Conservation (phyloP, 768 basidiomycete genomes). For the Lactarius sp. region DNA sequence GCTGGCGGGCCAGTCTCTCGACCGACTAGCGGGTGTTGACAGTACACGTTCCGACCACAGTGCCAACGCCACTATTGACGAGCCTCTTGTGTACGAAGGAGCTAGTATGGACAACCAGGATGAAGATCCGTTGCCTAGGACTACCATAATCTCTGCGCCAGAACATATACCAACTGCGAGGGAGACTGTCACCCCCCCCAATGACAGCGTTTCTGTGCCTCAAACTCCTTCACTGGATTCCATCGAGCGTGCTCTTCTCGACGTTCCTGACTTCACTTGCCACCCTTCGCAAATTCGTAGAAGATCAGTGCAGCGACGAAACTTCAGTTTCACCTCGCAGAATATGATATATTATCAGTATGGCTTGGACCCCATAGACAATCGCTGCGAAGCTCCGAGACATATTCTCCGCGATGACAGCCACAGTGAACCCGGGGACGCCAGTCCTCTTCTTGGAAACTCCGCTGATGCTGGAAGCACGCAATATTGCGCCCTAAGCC, state of each 20-base stretch:
- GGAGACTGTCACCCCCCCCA: background rate
- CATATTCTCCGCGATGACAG: background rate
- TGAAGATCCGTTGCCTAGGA: background rate
- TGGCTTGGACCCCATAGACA: slow-evolving; percentile 5
- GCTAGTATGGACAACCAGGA: background rate
- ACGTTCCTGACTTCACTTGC: background rate
- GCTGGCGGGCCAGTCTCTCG: background rate
- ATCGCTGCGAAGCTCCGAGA: background rate
- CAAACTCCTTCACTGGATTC: slow-evolving; percentile 16
- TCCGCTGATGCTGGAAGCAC: background rate
- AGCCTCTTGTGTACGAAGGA: background rate
- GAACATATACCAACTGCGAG: background rate
- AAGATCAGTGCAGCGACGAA: background rate
- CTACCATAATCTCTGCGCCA: background rate
- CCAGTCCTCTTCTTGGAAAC: background rate
- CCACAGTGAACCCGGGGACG: background rate
- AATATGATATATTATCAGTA: slow-evolving; percentile 6
- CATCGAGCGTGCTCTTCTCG: slow-evolving; percentile 9
- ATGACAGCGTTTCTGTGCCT: background rate
- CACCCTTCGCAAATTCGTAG: slow-evolving; percentile 9
- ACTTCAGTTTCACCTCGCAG: background rate
- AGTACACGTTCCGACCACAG: background rate
- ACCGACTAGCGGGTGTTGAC: background rate
- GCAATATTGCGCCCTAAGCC: background rate
- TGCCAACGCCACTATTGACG: background rate